These are phyloP conservation scores for Yamadazyma spencermartinsiae DNA, from an alignment of 1,139 yeast species.

Conservation along the genomic window DNA sequence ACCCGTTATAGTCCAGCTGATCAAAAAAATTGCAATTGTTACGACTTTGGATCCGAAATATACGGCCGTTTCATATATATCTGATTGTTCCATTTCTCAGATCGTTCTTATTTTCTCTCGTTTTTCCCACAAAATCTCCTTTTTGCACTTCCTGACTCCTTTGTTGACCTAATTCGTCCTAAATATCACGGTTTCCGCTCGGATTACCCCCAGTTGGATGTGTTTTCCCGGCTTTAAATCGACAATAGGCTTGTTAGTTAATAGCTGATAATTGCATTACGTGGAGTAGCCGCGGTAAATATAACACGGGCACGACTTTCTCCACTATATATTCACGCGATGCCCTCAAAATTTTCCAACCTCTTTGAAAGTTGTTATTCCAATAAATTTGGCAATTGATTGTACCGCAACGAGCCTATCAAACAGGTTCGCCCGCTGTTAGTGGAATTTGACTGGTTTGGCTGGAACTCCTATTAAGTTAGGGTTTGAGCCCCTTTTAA, in stretches of 20 bases:
- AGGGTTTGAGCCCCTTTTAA: slow-evolving; percentile 13
- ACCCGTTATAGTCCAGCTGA: slow-evolving; percentile 11
- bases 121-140: no score
- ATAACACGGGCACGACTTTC: neutral
- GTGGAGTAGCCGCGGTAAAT: neutral
- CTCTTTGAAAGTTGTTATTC: slow-evolving; percentile 16
- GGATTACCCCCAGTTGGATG: no score
- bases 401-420: neutral
- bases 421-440: slow-evolving; percentile 6
- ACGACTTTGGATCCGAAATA: slow-evolving; percentile 4
- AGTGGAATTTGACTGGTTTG: slow-evolving; percentile 7
- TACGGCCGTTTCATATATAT: slow-evolving; percentile 1
- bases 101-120: no score
- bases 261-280: neutral
- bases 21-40: slow-evolving; percentile 12
- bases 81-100: slow-evolving; percentile 1
- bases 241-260: no score
- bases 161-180: neutral
- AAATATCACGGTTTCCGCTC: no score
- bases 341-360: slow-evolving; percentile 6
- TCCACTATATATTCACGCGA: neutral
- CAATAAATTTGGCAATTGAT: slow-evolving; percentile 15
- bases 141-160: neutral
- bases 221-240: no score
- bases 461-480: slow-evolving; percentile 20